Evolutionary conservation across 2,329 filamentous ascomycete genomes (phyloP), one percentile per base, ranked within the genome.

Genomic region (Paecilomyces variotii): DNA sequence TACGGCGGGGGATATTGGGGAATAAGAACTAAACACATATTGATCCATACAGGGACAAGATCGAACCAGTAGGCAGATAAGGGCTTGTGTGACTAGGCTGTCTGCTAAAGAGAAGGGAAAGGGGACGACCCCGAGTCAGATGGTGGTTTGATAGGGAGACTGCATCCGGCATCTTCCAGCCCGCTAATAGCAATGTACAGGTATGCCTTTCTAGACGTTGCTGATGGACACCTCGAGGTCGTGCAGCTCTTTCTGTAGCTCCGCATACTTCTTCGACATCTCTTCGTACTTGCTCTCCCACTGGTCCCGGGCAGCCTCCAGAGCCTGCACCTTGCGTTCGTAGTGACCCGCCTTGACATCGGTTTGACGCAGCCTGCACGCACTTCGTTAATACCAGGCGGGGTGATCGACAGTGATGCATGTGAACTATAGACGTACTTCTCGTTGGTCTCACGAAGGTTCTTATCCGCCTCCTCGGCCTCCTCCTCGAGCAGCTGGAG

Each of bases 241-340:
- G 72, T 95, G 87, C 73, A 97, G 82, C 76, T 97, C 91, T 83
- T 93, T 93, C 84, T 96, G 87, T 68, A 91, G 83, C 59, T 83
- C 76, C 66, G 80, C 79, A 82, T 95, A 89, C 81, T 97, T 96
- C 86, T 92, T 89, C 69, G 87, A 78, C 88, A 96, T 95, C 77
- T 97, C 93, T 80, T 97, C 94, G 81, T 95, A 97, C 83, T 99
- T 97, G 78, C 83, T 76, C 83, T 97, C 94, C 92, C 92, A 97
- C 78, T 92, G 86, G 78, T 97, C 91, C 71, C 90, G 89, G 76
- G 92, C 86, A 72, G 85, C 82, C 81, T 99, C 94, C 72, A 97
- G 87, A 70, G 94, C 93, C 79, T 97, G 91, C 68, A 97, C 94
- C 84, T 97, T 97, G 80, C 94, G 94, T 83, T 99, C 94, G 79